A percentile compares a stretch with the other conserved stretches of the same genome.
These are phyloP conservation scores for Berberis thunbergii DNA, from an alignment of 164 flowering plant species.

Conservation along the genomic window DNA sequence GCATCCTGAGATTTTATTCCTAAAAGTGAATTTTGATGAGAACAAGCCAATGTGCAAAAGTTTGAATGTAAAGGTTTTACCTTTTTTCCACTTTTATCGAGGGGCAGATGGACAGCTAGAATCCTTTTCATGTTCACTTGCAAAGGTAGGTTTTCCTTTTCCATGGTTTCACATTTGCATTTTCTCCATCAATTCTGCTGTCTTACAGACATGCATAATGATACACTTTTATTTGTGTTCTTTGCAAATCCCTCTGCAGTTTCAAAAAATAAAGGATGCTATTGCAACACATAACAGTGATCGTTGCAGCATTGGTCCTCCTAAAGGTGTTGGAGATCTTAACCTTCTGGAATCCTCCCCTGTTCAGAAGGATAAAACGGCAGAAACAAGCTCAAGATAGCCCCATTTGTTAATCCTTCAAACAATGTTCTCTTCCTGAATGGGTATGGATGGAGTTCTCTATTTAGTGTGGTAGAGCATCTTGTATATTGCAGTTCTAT, in stretches of 20 bases:
- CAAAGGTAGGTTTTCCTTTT: slow-evolving; percentile 50
- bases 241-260: slow-evolving; percentile 39
- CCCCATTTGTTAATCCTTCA: slow-evolving; percentile 8
- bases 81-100: slow-evolving; percentile 87
- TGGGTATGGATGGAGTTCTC: slow-evolving; percentile 1
- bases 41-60: slow-evolving; percentile 94
- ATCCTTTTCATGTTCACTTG: slow-evolving; percentile 93
- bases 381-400: slow-evolving; percentile 33
- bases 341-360: slow-evolving; percentile 37
- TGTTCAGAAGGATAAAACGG: slow-evolving; percentile 30
- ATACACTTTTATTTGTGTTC: neutral
- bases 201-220: neutral
- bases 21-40: slow-evolving; percentile 93
- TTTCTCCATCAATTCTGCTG: neutral
- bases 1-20: slow-evolving; percentile 70
- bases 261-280: slow-evolving; percentile 90
- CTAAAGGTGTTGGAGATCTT: slow-evolving; percentile 61
- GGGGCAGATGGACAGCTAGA: slow-evolving; percentile 87
- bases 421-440: neutral
- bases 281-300: slow-evolving; percentile 64
- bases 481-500: slow-evolving; percentile 3
- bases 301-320: slow-evolving; percentile 75
- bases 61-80: slow-evolving; percentile 90
- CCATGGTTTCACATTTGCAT: neutral
- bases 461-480: neutral